Evolutionary conservation across 306 rosid species (phyloP), one percentile per base, ranked within the genome.

Genomic region (Medicago lupulina): DNA sequence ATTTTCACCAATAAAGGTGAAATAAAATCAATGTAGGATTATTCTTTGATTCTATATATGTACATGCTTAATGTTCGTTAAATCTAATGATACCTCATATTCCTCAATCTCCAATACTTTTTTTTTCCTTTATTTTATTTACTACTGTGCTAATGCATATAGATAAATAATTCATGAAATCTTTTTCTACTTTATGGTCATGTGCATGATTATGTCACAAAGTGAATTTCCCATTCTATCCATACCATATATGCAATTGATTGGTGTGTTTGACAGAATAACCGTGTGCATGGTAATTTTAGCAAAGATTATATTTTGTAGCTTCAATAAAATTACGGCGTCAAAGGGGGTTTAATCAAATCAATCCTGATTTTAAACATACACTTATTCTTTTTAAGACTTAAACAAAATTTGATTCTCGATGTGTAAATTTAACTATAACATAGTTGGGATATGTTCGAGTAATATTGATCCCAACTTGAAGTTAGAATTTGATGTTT

Each of bases 161-260:
- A 59, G 9, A 54, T 69, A 67, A 67, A 38, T 68, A 59, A 16
- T 67, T 69, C 63, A 75, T 73, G 70, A 67, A 75, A 80, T 72
- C 66, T 17, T 49, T 75, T 80, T 76, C 54, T 71, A 75, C 79
- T 76, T 81, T 84, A 23, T 70, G 31, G 39, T 83, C 88, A 71
- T 84, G 79, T 80, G 89, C 81, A 82, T 88, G 86, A 87, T 85
- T 83, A 81, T 55, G 54, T 46, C 82, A 16, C 51, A 7, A 54
- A 44, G 51, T 5, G 86, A 83, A 87, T 82, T 85, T 84, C 79
- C 91, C 40, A 55, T 79, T 79, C 77, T 87, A 61, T 79, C 92
- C 87, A 51, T 69, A 31, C 34, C 49, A 67, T 74, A 50, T 51
- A 3, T 59, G 58, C 62, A 41, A 28, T 70, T 9, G 47, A 10